Percentiles rank a stretch among this genome's conserved stretches.
Conservation (phyloP, 1,139 yeast genomes). For the Sugiyamaella japonica region DNA sequence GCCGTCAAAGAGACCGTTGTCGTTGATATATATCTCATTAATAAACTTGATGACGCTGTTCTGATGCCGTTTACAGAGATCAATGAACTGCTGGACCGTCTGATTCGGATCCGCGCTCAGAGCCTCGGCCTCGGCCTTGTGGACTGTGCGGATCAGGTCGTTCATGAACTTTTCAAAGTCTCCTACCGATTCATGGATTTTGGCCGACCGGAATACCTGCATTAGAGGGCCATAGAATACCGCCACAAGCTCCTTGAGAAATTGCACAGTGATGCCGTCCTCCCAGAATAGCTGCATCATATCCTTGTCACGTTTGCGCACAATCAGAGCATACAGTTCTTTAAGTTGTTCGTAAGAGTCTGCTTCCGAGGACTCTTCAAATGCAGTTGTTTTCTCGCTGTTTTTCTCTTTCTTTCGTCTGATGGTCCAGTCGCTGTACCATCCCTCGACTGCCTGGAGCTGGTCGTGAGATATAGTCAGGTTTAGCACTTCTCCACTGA, state of each 20-base stretch:
- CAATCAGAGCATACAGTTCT: constrained; percentile 62
- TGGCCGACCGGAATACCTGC: constrained; percentile 70
- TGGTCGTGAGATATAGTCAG: constrained; percentile 2
- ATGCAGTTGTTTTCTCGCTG: constrained; percentile 22
- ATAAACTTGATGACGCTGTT: constrained; percentile 69
- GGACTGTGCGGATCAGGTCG: constrained; percentile 61
- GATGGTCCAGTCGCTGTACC: constrained; percentile 39
- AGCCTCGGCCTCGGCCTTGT: constrained; percentile 49
- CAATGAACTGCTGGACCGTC: constrained; percentile 65
- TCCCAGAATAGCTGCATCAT: constrained; percentile 76
- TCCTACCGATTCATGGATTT: constrained; percentile 70
- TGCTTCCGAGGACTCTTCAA: constrained; percentile 22
- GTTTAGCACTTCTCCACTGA: background rate
- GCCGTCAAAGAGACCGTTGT: constrained; percentile 70
- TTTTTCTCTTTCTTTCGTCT: background rate
- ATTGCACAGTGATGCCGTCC: constrained; percentile 72
- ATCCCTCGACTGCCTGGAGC: constrained; percentile 36
- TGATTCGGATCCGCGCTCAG: constrained; percentile 50
- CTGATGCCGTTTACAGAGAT: constrained; percentile 67
- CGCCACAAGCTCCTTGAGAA: constrained; percentile 70
- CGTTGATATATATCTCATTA: constrained; percentile 73
- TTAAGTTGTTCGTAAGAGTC: constrained; percentile 50
- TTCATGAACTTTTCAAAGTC: constrained; percentile 72
- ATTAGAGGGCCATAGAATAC: constrained; percentile 85
- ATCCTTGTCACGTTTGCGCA: constrained; percentile 74